phyloP scores from a whole-genome alignment of 768 basidiomycete genomes.

The Lactarius deliciosus region DNA sequence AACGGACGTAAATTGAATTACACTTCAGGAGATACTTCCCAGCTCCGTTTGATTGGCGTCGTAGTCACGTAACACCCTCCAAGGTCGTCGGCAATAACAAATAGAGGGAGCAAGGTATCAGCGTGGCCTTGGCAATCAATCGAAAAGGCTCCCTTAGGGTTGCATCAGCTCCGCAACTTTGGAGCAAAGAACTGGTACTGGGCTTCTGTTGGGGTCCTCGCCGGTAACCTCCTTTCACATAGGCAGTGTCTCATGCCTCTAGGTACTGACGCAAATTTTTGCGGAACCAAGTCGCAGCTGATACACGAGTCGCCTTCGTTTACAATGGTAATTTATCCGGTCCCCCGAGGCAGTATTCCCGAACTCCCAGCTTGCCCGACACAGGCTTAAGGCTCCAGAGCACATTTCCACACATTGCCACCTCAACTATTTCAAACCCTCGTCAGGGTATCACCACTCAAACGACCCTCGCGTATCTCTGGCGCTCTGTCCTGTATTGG shows the following conservation, averaged over 20 bases:
- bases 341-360: background rate
- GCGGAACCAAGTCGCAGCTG: background rate
- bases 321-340: background rate
- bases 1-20: slow-evolving; percentile 72
- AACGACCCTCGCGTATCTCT: background rate
- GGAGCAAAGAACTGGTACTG: background rate
- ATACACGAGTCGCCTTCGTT: background rate
- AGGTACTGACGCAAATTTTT: background rate
- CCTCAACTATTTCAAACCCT: background rate
- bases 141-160: slow-evolving; percentile 31
- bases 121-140: slow-evolving; percentile 48
- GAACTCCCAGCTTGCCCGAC: background rate
- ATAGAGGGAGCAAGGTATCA: slow-evolving; percentile 56
- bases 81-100: slow-evolving; percentile 45
- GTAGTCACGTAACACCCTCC: slow-evolving; percentile 48
- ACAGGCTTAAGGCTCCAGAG: background rate
- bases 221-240: background rate
- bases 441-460: background rate
- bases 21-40: slow-evolving; percentile 69
- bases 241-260: background rate
- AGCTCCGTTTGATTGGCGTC: slow-evolving; percentile 63
- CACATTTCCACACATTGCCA: background rate
- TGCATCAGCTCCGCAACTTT: background rate
- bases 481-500: background rate
- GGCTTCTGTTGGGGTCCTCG: background rate